Evolutionary conservation across 148 eudicot genomes (phyloP), one percentile per base, ranked within the genome.

Genomic region (Vaccinium darrowii): DNA sequence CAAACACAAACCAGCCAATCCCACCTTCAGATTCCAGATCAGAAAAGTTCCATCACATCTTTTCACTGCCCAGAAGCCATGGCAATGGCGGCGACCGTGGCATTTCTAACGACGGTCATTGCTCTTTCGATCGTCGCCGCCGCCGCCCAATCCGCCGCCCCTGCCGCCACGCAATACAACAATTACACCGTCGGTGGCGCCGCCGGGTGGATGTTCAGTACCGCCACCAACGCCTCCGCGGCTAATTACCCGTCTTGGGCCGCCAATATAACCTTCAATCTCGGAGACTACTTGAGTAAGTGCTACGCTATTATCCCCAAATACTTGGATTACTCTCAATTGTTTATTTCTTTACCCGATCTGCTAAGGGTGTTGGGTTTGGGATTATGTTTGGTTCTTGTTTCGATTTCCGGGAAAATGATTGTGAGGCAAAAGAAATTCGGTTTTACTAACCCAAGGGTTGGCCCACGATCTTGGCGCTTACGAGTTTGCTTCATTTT

Each of bases 151-250:
- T 84, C 91, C 23, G 87, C 90, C 62, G 81, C 76, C 13, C 3
- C 58, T 36, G 39, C 39, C 39, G 39, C 39, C 39, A 36, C 39
- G 39, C 39, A 36, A 5, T 92, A 94, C 88, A 86, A 89, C 43
- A 95, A 95, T 43, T 90, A 95, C 90, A 95, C 98, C n/a, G 98
- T 95, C 8, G 98, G 95, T 1, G 96, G 87, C 53, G 27, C 82
- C 9, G 79, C 89, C 23, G 98, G 96, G 1, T 95, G 98, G 98
- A 87, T 92, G 81, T 95, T 91, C 86, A 85, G 92, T 84, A 27
- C 78, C 47, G 77, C 39, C 67, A 85, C 92, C 76, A 89, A 87
- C 77, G 30, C 86, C 82, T 39, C 94, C 79, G 84, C 94, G 43
- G 82, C 90, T 52, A 85, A 92, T 78, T 95, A 89, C 91, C 81